These are phyloP conservation scores for Dictyostelium intermedium DNA, from an alignment of 78 protist genomes.

Conservation along the genomic window DNA sequence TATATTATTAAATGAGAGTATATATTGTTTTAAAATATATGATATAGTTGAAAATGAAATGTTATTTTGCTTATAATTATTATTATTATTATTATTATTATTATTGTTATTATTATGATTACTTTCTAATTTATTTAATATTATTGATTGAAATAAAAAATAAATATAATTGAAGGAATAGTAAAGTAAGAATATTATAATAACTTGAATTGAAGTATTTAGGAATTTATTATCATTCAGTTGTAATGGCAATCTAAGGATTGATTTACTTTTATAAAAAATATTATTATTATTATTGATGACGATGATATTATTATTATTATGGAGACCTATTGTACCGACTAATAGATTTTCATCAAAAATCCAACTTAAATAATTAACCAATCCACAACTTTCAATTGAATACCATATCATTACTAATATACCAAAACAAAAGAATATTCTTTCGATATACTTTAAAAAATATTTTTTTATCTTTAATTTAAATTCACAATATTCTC, in stretches of 20 bases:
- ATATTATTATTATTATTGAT: background rate
- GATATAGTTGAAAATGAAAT: background rate
- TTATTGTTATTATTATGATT: background rate
- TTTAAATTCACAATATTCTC: background rate
- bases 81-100: background rate
- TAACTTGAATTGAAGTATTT: background rate
- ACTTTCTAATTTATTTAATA: background rate
- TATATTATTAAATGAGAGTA: background rate
- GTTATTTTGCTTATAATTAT: background rate
- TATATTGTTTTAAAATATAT: background rate
- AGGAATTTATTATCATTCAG: background rate
- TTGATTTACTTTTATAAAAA: background rate
- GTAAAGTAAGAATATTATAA: background rate
- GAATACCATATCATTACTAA: background rate
- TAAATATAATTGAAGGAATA: background rate
- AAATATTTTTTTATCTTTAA: background rate
- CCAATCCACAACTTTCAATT: background rate
- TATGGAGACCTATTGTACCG: background rate
- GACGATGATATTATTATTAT: background rate
- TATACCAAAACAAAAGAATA: conserved; percentile 2
- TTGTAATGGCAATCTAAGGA: background rate
- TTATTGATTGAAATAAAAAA: background rate
- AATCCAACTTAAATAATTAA: background rate
- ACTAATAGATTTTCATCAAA: background rate
- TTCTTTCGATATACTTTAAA: conserved; percentile 2